Evolutionary conservation across 805 yeast genomes (phyloP), one percentile per base, ranked within the genome.

Genomic region (Cyberlindnera petersonii): DNA sequence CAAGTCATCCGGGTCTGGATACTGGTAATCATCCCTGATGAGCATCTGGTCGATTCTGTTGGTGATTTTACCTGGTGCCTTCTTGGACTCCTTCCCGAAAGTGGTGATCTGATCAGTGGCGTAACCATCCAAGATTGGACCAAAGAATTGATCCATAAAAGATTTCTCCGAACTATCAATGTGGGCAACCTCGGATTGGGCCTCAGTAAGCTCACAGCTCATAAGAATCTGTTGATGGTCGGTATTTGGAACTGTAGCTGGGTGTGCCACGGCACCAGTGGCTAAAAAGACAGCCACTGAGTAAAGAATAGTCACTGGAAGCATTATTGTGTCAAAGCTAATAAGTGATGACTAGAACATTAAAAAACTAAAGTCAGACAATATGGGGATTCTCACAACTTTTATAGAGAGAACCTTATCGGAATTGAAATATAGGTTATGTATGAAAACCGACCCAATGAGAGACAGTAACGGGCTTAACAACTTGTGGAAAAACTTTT

Each of bases 1-100:
- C 41, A 65, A 49, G 42, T 63, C 67, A 42, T 65, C 65, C 20
- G 55, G 55, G 41, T 62, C 65, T 29, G 68, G 68, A 44, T 60
- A 61, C 17, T 52, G 34, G 43, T 61, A 63, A 20, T 55, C 50
- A 29, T 62, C 67, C 39, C 59, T 61, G 27, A 61, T 43, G 26
- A 59, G 47, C 43, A 58, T 46, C 26, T 60, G 46, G 24, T 59
- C 60, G 14, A 62, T 47, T 17, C 52, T 50, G 28, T 61, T 60
- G 31, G 56, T 44, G 16, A 61, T 49, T 10, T 60, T 59, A 9
- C 47, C 41, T 15, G 64, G 56, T 13, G 48, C 48, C 39, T 53
- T 55, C 49, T 62, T 63, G 17, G 51, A 37, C 9, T 39, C 29
- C 26, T 55, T 51, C 17, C 50, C 50, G 26, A 46, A 48, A 28